phyloP scores from a whole-genome alignment of 495 filamentous ascomycete species.

The Penicillium roqueforti region DNA sequence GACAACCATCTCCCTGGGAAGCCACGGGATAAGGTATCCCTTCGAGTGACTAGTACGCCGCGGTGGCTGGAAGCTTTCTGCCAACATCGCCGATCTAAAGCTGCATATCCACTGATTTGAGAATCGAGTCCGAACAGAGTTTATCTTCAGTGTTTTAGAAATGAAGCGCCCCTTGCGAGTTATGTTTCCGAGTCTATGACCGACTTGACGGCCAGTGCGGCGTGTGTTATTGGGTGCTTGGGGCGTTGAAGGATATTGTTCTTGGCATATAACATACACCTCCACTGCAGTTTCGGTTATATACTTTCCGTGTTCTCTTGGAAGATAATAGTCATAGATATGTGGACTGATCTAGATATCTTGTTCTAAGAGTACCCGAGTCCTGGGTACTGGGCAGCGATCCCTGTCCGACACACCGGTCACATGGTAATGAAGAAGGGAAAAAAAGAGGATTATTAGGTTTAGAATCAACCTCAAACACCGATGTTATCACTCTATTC shows the following conservation, averaged over 20 bases:
- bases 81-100: not conserved
- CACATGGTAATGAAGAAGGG: too few species aligned
- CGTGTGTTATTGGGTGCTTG: conserved; percentile 6
- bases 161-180: conserved; percentile 1
- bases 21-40: conserved; percentile 1
- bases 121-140: not conserved
- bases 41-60: not conserved
- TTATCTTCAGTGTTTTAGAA: not conserved
- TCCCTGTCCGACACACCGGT: conserved; percentile 4
- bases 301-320: not conserved
- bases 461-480: not conserved
- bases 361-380: conserved; percentile 11
- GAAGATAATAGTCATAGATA: not conserved
- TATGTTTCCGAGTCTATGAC: not conserved
- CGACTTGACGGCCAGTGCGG: conserved; percentile 1
- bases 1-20: conserved; percentile 5
- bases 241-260: not conserved
- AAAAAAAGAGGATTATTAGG: too few species aligned
- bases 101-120: not conserved
- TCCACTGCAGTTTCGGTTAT: not conserved
- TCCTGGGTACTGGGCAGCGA: conserved; percentile 12
- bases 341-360: not conserved
- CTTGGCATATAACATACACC: not conserved
- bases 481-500: not conserved
- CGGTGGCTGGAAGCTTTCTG: not conserved